These are phyloP conservation scores for Ulvella scutata DNA, from an alignment of 139 green algal genomes.

Conservation along the genomic window DNA sequence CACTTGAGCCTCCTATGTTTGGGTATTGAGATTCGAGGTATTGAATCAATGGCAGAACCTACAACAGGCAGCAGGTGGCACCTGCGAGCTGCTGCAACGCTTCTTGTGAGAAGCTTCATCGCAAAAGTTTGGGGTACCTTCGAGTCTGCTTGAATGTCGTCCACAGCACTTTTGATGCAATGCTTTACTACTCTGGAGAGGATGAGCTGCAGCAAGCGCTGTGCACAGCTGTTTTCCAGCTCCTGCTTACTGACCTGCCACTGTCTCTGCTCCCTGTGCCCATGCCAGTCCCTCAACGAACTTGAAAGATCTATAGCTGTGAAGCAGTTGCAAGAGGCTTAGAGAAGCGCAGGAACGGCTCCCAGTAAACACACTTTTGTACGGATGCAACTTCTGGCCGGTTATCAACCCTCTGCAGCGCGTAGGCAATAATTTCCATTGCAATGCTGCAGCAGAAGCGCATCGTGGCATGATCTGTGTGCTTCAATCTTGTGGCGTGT, in stretches of 20 bases:
- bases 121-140: background rate
- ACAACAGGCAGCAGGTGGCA: background rate
- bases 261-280: background rate
- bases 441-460: background rate
- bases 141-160: background rate
- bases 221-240: background rate
- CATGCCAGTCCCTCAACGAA: background rate
- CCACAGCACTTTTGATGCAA: background rate
- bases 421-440: background rate
- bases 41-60: background rate
- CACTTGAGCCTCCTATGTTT: background rate
- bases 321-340: background rate
- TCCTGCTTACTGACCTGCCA: background rate
- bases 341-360: background rate
- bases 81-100: background rate
- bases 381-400: background rate
- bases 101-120: background rate
- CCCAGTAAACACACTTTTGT: background rate
- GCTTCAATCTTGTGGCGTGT: too few species aligned
- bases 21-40: background rate
- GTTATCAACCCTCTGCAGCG: background rate
- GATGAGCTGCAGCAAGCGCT: background rate
- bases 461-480: background rate
- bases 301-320: background rate
- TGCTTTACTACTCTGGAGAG: background rate